phyloP scores from a whole-genome alignment of 148 eudicot genomes.

The Bassia scoparia region DNA sequence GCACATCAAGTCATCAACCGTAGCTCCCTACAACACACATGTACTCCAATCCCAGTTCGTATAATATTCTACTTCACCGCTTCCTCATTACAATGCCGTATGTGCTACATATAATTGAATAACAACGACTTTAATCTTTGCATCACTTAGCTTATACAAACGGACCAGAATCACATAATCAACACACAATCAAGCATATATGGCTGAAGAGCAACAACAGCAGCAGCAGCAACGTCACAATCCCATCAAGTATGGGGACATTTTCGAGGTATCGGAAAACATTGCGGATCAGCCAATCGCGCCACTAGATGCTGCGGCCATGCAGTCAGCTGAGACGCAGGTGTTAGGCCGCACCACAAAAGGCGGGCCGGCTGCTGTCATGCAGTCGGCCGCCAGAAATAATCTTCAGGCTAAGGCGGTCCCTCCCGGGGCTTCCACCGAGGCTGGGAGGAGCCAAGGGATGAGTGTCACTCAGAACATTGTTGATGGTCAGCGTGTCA shows the following conservation, averaged over 20 bases:
- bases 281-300: constrained; percentile 42
- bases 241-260: constrained; percentile 55
- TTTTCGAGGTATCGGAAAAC: constrained; percentile 44
- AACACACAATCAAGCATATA: not conserved
- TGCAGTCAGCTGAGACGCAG: constrained; percentile 55
- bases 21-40: no score
- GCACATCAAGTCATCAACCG: no score
- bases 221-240: not conserved
- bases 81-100: no score
- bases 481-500: constrained; percentile 28
- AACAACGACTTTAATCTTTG: no score
- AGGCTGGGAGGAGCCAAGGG: constrained; percentile 23
- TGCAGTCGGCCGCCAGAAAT: constrained; percentile 53
- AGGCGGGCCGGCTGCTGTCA: constrained; percentile 57
- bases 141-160: no score
- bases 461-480: constrained; percentile 32
- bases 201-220: constrained; percentile 12
- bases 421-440: constrained; percentile 25
- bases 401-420: constrained; percentile 44
- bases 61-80: no score
- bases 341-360: constrained; percentile 38
- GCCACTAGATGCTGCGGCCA: constrained; percentile 52
- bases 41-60: no score
- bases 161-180: no score
- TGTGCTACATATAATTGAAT: no score